A percentile compares a stretch with the other conserved stretches of the same genome.
phyloP scores from a whole-genome alignment of 1,284 basidiomycete genomes.

The Nidula niveotomentosa region DNA sequence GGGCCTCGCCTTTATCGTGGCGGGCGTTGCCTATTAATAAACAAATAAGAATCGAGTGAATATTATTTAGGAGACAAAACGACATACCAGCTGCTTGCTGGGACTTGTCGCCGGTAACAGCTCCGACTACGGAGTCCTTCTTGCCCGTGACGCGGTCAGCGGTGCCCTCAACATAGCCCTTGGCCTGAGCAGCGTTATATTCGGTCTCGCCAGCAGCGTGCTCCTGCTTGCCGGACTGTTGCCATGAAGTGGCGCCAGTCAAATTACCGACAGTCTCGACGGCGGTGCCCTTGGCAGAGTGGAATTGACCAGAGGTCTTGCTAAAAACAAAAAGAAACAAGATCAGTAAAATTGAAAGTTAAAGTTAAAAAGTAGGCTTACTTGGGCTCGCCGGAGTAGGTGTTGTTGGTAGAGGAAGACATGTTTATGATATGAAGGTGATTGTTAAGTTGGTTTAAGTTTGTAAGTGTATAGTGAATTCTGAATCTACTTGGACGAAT shows the following conservation, averaged over 20 bases:
- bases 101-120: slow-evolving; percentile 40
- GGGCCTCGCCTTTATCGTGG: slow-evolving; percentile 54
- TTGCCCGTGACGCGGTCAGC: slow-evolving; percentile 62
- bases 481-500: no score
- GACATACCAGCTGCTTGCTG: slow-evolving; percentile 24
- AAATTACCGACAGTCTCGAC: slow-evolving; percentile 61
- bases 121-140: slow-evolving; percentile 68
- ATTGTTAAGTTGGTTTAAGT: neutral
- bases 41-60: neutral
- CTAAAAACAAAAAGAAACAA: slow-evolving; percentile 9
- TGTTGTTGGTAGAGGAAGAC: slow-evolving; percentile 7
- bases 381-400: slow-evolving; percentile 14
- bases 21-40: slow-evolving; percentile 44
- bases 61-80: neutral
- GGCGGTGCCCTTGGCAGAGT: slow-evolving; percentile 9
- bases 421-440: neutral
- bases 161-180: slow-evolving; percentile 60
- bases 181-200: slow-evolving; percentile 53
- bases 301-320: slow-evolving; percentile 34
- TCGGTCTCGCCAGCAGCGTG: slow-evolving; percentile 67
- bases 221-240: slow-evolving; percentile 59
- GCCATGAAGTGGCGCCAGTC: slow-evolving; percentile 46
- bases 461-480: no score
- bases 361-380: slow-evolving; percentile 2
- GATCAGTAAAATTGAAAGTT: neutral